Base-by-base conservation (phyloP, 345 rosid genomes). In the Passiflora organensis region DNA sequence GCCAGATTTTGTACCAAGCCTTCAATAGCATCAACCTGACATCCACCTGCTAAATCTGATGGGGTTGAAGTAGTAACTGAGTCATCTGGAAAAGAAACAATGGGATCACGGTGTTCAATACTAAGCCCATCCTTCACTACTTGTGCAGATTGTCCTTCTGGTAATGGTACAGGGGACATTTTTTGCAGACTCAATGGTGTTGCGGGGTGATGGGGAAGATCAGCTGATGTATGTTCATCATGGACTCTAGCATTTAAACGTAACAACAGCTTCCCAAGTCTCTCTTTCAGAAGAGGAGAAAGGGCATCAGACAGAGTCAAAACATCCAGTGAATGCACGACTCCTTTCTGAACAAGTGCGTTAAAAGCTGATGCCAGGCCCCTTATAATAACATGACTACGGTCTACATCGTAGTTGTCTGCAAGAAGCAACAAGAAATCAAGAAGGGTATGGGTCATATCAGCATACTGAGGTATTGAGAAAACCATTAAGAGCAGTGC, bases 341-440 rank as follows among this genome's bases (percentile, higher is more conserved):
- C 89, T 63, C 93, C 93, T 72, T 76, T 82, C 11, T 61, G 67
- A 57, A 80, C 78, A 56, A 88, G 81, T 12, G 58, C 49, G 43
- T 54, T 62, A 48, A 88, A 82, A 37, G 95, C 80, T 44, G 82
- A 68, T 15, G 77, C 68, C 6, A 91, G 73, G 51, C 98, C 82
- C 56, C 61, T 75, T 8, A 24, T 13, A 52, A 84, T 68, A 22
- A 79, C 42, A 64, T 75, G 71, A 32, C 55, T 63, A 10, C 16
- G 78, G 32, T 78, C 79, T 43, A 67, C 17, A 37, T 88, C 95
- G 59, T 78, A 84, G 61, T 77, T 79, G 21, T 91, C 95, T 42
- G 63, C 77, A 21, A 91, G 80, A 50, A 82, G 83, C 53, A 88
- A 70, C 73, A 91, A 74, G 66, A 78, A 85, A 10, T 87, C 98